phyloP scores from a whole-genome alignment of 2,329 filamentous ascomycete genomes.

The Fusarium protoensiforme region DNA sequence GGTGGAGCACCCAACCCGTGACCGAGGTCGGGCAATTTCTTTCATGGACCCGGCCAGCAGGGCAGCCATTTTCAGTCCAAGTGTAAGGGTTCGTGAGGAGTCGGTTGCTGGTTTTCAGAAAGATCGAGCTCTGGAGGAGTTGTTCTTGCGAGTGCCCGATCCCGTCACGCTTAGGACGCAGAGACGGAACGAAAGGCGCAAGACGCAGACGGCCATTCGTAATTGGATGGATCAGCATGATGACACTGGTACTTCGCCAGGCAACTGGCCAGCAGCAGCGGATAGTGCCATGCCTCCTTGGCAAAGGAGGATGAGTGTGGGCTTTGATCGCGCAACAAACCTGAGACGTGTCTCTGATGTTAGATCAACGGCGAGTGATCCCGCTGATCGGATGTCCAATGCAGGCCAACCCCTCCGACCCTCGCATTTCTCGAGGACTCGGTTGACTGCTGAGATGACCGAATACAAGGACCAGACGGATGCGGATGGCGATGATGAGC shows the following conservation, averaged over 20 bases:
- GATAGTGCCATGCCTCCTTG: conserved; percentile 59
- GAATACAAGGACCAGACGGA: conserved; percentile 75
- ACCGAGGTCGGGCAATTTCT: conserved; percentile 62
- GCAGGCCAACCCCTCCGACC: conserved; percentile 51
- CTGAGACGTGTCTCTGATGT: conserved; percentile 65
- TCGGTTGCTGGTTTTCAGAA: conserved; percentile 91
- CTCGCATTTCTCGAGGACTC: conserved; percentile 52
- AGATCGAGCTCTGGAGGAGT: conserved; percentile 89
- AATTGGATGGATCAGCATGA: conserved; percentile 88
- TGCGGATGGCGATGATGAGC: conserved; percentile 89
- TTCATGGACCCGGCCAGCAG: conserved; percentile 67
- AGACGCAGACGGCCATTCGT: conserved; percentile 84
- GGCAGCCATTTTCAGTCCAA: conserved; percentile 78
- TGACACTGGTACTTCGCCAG: conserved; percentile 58
- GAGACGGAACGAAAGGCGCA: conserved; percentile 71
- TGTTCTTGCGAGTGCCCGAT: conserved; percentile 82
- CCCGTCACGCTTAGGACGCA: conserved; percentile 69
- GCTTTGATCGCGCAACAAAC: conserved; percentile 59
- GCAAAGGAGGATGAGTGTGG: conserved; percentile 65
- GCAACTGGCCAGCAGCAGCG: conserved; percentile 62
- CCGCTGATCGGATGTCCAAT: conserved; percentile 70
- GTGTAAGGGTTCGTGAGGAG: conserved; percentile 79
- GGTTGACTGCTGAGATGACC: conserved; percentile 45
- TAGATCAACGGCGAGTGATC: conserved; percentile 71
- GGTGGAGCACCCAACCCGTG: conserved; percentile 74